Percentiles rank a stretch among this genome's conserved stretches.
Evolutionary conservation across 2,329 filamentous ascomycete species (phyloP).

Genomic region (Microascus cirrosus): DNA sequence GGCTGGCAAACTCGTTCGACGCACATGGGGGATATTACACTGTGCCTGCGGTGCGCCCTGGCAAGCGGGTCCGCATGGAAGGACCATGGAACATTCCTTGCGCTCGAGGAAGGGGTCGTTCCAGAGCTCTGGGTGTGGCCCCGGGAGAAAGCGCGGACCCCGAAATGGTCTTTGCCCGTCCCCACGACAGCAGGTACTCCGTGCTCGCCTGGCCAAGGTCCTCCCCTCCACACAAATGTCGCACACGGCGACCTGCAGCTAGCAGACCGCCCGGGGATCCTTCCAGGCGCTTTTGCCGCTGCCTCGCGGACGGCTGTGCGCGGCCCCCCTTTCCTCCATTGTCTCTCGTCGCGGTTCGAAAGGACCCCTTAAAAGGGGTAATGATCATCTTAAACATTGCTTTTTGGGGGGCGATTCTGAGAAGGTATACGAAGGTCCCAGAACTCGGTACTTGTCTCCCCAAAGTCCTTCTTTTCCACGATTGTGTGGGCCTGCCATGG

Average conservation of each 20-base stretch:
- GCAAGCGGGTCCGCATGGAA: not conserved
- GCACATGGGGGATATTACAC: not conserved
- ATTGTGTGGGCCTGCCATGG: not conserved
- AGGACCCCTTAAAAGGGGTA: not conserved
- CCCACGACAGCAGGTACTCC: not conserved
- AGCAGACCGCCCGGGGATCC: too few relatives aligned
- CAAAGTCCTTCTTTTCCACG: not conserved
- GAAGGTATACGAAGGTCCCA: not conserved
- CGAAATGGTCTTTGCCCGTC: not conserved
- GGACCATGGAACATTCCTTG: not conserved
- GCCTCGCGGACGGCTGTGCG: too few relatives aligned
- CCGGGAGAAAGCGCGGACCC: not conserved
- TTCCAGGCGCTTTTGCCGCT: too few relatives aligned
- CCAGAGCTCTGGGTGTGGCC: not conserved
- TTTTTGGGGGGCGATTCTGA: not conserved
- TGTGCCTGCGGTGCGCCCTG: too few relatives aligned
- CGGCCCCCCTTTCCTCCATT: too few relatives aligned
- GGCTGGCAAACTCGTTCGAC: not conserved
- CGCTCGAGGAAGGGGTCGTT: not conserved
- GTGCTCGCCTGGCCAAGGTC: too few relatives aligned
- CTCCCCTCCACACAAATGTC: too few relatives aligned
- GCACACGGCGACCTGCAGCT: too few relatives aligned
- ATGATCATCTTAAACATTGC: not conserved
- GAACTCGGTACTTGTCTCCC: not conserved
- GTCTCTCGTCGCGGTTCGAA: too few relatives aligned